Evolutionary conservation across 1,139 yeast species (phyloP).

Genomic region (Candida labiduridarum): DNA sequence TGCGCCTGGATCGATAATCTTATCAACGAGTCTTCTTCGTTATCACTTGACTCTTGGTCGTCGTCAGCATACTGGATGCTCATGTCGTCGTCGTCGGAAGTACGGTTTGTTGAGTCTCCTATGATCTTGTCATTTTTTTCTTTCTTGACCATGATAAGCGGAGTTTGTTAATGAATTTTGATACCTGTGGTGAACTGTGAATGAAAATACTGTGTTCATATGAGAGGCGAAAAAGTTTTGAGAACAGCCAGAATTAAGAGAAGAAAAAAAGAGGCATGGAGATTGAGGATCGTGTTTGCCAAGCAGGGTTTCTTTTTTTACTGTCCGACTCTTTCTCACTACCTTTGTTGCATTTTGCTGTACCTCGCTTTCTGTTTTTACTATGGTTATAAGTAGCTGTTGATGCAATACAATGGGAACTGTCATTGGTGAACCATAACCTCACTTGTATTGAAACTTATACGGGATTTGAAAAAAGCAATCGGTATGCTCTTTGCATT

Average conservation of each 20-base stretch:
- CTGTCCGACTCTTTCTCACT: background rate
- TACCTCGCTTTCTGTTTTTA: background rate
- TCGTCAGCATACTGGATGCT: slow-evolving; percentile 7
- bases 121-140: slow-evolving; percentile 1
- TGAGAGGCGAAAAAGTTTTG: slow-evolving; percentile 3
- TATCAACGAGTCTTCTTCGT: slow-evolving; percentile 23
- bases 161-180: background rate
- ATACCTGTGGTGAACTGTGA: background rate
- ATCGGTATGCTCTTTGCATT: too few relatives aligned
- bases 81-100: slow-evolving; percentile 7
- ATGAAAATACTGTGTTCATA: background rate
- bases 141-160: slow-evolving; percentile 3
- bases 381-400: background rate
- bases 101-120: background rate
- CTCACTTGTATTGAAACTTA: too few relatives aligned
- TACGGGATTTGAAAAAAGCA: too few relatives aligned
- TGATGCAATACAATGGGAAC: too few relatives aligned
- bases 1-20: slow-evolving; percentile 26
- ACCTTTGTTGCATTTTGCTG: background rate
- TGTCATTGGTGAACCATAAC: too few relatives aligned
- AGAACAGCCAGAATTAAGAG: background rate
- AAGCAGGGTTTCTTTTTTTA: background rate
- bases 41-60: slow-evolving; percentile 7
- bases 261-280: background rate
- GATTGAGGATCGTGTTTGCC: slow-evolving; percentile 2